Conservation (phyloP, 2,329 filamentous ascomycete genomes). For the Stromatinia cepivora region DNA sequence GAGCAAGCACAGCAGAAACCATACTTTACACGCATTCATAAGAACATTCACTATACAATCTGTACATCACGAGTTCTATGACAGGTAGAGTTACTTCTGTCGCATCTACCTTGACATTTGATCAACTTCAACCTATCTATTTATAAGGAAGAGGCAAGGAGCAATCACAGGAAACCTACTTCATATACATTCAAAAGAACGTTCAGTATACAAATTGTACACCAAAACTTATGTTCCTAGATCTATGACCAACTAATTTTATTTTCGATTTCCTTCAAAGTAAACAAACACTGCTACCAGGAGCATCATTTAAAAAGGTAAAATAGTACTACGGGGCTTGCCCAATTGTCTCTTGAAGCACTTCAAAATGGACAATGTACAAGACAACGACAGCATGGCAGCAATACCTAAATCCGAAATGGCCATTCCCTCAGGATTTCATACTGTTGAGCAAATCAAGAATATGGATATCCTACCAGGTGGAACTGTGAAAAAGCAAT, state of each 20-base stretch:
- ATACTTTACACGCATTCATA: not conserved
- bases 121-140: not conserved
- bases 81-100: not conserved
- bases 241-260: not conserved
- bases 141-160: not conserved
- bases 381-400: not conserved
- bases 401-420: not conserved
- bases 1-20: not conserved
- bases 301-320: no score
- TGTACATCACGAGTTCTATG: not conserved
- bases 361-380: not conserved
- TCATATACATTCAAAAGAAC: not conserved
- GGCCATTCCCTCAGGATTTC: conserved; percentile 46
- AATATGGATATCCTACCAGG: conserved; percentile 30
- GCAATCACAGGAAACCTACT: not conserved
- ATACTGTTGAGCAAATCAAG: conserved; percentile 45
- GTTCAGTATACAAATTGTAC: not conserved
- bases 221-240: not conserved
- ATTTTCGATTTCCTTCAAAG: no score
- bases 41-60: not conserved
- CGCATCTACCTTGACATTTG: not conserved
- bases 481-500: not conserved
- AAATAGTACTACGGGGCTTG: not conserved
- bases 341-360: not conserved
- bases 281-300: not conserved